Base-by-base conservation (phyloP, 179 eudicot genomes). In the Silene coronaria region DNA sequence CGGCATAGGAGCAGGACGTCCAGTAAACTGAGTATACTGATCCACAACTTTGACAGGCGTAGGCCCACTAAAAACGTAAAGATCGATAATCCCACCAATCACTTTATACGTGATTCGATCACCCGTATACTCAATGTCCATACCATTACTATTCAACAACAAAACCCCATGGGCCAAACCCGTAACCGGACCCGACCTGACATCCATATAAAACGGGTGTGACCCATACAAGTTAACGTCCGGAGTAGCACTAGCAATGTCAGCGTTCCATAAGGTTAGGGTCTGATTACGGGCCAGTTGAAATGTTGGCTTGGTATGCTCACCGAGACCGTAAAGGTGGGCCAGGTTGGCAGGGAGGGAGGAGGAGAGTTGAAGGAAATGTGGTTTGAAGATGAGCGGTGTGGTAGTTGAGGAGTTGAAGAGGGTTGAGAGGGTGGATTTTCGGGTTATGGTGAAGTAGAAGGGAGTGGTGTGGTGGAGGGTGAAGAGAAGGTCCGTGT, bases 1-100 rank as follows among this genome's bases (percentile, higher is more conserved):
- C 11, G 96, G 96, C 96, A 91, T 89, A 11, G 91, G 90, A 0
- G 92, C 88, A 1, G 92, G 96, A 19, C 93, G 91, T 0, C 96
- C 91, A 27, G 89, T 70, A 23, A 90, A 73, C 78, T 77, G 74
- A 0, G 96, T 89, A 75, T 89, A 89, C 77, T 90, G 92, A 3
- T 90, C 89, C 55, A 87, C 75, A 42, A 90, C 91, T 67, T 59
- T 38, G 13, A 64, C 75, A 5, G 90, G 87, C 5, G 80, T 72
- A 0, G 91, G 91, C 16, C 96, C 96, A 9, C 84, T 83, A 59
- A 90, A 90, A 23, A 90, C 45, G 45, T 90, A 89, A 38, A 90
- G 60, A 77, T 90, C 96, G 58, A 90, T 26, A 45, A 89, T 64
- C 16, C 96, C 92, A 7, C 96, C 96, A 72, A 89, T 90, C 9